phyloP scores from a whole-genome alignment of 345 rosid species.

The Gossypium australe region DNA sequence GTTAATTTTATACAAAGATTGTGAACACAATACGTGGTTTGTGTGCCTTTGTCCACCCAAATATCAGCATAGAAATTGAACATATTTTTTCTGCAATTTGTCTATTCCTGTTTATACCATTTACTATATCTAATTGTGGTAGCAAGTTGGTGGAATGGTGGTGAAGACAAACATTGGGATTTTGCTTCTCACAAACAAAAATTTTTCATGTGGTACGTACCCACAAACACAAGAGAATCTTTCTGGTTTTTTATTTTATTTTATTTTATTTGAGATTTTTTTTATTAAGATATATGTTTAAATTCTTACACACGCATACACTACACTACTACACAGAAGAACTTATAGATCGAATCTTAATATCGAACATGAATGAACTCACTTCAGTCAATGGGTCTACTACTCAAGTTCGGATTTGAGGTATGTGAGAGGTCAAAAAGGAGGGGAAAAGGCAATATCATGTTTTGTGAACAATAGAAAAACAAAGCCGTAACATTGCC shows the following conservation, averaged over 20 bases:
- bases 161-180: slow-evolving; percentile 20
- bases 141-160: background rate
- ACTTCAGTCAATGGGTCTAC: no score
- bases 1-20: background rate
- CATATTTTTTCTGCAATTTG: background rate
- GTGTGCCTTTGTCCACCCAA: background rate
- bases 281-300: no score
- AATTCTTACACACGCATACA: no score
- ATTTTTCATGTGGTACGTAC: background rate
- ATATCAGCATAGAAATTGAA: background rate
- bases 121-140: background rate
- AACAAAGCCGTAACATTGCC: slow-evolving; percentile 19
- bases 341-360: no score
- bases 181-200: slow-evolving; percentile 12
- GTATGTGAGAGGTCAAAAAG: no score
- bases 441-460: slow-evolving; percentile 29
- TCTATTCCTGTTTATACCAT: no score
- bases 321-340: no score
- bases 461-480: slow-evolving; percentile 33
- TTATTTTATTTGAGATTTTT: no score
- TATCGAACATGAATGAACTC: no score
- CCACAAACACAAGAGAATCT: slow-evolving; percentile 26
- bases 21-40: background rate
- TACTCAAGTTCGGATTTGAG: no score
- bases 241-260: slow-evolving; percentile 9